phyloP scores from a whole-genome alignment of 73 alveolate genomes.

The Paramecium sonneborni region DNA sequence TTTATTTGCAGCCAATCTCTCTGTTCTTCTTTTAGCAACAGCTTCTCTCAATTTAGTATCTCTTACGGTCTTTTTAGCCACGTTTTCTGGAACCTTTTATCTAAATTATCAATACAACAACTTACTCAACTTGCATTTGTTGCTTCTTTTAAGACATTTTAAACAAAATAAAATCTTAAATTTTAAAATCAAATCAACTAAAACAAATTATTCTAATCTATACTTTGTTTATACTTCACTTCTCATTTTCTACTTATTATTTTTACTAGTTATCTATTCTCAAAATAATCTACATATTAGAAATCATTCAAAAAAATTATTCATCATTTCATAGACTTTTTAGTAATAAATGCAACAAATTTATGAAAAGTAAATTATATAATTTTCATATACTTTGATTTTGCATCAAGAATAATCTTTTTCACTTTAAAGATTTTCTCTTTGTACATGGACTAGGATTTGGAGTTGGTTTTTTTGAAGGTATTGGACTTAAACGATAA shows the following conservation, averaged over 20 bases:
- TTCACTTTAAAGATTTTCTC: neutral
- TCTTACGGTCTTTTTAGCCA: constrained; percentile 27
- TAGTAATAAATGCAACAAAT: no score
- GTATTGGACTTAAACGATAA: neutral
- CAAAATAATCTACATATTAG: neutral
- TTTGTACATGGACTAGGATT: neutral
- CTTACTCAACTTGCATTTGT: constrained; percentile 43
- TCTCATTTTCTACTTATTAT: neutral
- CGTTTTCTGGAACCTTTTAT: constrained; percentile 62
- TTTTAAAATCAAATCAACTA: constrained; percentile 29
- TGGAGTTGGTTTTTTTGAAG: neutral
- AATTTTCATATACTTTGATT: neutral
- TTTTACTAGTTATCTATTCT: neutral
- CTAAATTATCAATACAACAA: neutral
- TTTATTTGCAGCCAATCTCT: constrained; percentile 52
- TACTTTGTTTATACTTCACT: neutral
- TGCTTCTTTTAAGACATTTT: neutral
- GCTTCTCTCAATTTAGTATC: constrained; percentile 58
- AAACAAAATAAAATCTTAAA: constrained; percentile 29
- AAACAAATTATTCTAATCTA: neutral
- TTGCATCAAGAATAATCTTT: neutral
- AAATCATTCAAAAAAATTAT: no score
- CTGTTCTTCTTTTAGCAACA: constrained; percentile 53
- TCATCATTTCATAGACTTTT: no score
- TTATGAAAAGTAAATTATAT: neutral